Evolutionary conservation across 1,284 basidiomycete genomes (phyloP), one percentile per base, ranked within the genome.

Genomic region (Moesziomyces sp.): DNA sequence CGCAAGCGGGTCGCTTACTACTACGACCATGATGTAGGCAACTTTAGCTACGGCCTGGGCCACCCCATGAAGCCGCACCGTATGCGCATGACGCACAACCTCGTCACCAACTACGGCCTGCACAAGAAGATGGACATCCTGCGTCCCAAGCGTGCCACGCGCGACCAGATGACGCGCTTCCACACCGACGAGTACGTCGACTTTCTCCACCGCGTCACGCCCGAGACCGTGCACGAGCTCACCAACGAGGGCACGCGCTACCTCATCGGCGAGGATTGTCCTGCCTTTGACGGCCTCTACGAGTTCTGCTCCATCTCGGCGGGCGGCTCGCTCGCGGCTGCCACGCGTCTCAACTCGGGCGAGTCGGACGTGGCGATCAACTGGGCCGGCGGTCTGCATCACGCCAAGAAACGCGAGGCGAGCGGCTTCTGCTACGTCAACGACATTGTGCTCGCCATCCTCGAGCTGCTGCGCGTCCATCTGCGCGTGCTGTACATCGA

Each of bases 111-210:
- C 53, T 98, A 98, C 78, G 92, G 91, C 14, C 91, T 99, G 89
- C 87, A 95, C 42, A 89, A 90, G 68, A 90, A 92, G 85, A 96
- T 98, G 94, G 91, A 95, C 80, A 88, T 97, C 58, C 86, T 96
- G 70, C 89, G 89, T 79, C 91, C 97, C 1, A 90, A 89, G 82
- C 89, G 93, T 44, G 92, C 94, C 2, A 89, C 90, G 0, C 89
- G 91, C 13, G 90, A 92, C 79, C 88, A 90, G 50, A 93, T 99
- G 92, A 92, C 93, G 5, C 86, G 90, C 19, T 99, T 99, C 84
- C 97, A 99, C 85, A 96, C 95, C 13, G 96, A 99, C 86, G 96
- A 99, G 87, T 98, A 97, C 85, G 89, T 99, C 69, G 90, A 97
- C 78, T 95, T 98, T 77, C 86, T 99, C 28, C 88, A 89, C 59